Evolutionary conservation across 140 eudicot genomes (phyloP), one percentile per base, ranked within the genome.

Genomic region (Artemisia princeps): DNA sequence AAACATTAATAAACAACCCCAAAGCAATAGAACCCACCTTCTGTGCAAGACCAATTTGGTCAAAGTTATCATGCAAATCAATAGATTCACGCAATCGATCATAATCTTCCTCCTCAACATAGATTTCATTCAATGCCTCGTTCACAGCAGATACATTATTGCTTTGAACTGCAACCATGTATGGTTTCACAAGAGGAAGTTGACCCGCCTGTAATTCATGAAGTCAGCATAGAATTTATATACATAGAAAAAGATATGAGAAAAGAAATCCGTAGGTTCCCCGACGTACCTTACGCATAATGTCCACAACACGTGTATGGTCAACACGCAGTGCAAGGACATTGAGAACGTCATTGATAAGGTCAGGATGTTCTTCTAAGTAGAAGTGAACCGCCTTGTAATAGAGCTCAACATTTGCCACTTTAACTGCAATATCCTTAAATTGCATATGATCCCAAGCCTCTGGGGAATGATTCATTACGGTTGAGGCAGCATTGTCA

Each of bases 371-470:
- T 80, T 94, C 99, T 79, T 94, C 86, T 53, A 88, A 75, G 82
- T 94, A 94, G 77, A 94, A 94, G 69, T 94, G 94, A 65, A 94
- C 99, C 3, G 99, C 96, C 77, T 94, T 94, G 76, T 94, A 94
- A 62, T 94, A 94, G 2, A 94, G 95, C 79, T 94, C 99, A 33
- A 94, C 99, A 58, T 86, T 94, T 23, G 95, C 96, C 23, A 94
- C 96, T 76, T 94, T 94, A 56, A 89, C 99, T 37, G 86, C 80
- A 61, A 94, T 84, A 76, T 94, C 99, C 67, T 94, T 94, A 76
- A 94, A 94, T 53, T 94, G 99, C 99, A 94, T 94, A 78, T 94
- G 99, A 68, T 94, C 99, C 99, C 99, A 94, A 10, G 99, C 99
- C 63, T 88, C 96, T 62, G 99, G 99, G 19, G 99, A 94, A 80